Evolutionary conservation across 2,329 filamentous ascomycete genomes (phyloP).

Genomic region (Penicillium frequentans): DNA sequence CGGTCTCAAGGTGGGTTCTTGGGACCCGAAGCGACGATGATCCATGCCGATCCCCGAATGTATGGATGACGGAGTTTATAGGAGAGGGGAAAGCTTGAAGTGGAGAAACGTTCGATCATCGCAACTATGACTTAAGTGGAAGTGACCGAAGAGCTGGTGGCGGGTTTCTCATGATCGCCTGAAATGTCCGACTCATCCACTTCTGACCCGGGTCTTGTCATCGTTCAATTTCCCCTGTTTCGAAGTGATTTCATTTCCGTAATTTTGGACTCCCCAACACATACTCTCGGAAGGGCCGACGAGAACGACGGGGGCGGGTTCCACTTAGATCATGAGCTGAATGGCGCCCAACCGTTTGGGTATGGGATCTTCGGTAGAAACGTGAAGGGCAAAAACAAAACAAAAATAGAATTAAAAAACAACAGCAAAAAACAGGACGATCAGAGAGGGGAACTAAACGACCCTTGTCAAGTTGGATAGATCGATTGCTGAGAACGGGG

Average conservation of each 20-base stretch:
- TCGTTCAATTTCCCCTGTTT: background rate
- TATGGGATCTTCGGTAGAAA: conserved; percentile 22
- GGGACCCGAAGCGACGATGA: conserved; percentile 16
- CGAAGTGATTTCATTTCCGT: background rate
- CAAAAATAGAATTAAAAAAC: background rate
- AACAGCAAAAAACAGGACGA: background rate
- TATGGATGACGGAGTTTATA: background rate
- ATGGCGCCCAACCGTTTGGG: conserved; percentile 18
- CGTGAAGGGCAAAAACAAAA: conserved; percentile 11
- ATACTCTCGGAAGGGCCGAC: conserved; percentile 14
- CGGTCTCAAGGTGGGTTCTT: conserved; percentile 5
- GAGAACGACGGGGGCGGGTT: conserved; percentile 9
- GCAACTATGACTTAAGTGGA: conserved; percentile 20
- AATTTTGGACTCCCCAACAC: background rate
- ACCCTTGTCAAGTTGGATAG: background rate
- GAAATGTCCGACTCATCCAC: conserved; percentile 21
- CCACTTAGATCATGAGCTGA: conserved; percentile 16
- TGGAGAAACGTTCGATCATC: conserved; percentile 19
- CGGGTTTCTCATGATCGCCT: conserved; percentile 10
- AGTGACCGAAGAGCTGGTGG: conserved; percentile 12
- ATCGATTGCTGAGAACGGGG: background rate
- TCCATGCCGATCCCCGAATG: conserved; percentile 14
- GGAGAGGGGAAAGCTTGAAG: conserved; percentile 1
- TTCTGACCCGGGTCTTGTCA: conserved; percentile 1
- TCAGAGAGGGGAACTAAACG: background rate